Percentiles rank a stretch among this genome's conserved stretches.
These are phyloP conservation scores for Penicillium digitatum DNA, from an alignment of 2,329 filamentous ascomycete species.

Conservation along the genomic window DNA sequence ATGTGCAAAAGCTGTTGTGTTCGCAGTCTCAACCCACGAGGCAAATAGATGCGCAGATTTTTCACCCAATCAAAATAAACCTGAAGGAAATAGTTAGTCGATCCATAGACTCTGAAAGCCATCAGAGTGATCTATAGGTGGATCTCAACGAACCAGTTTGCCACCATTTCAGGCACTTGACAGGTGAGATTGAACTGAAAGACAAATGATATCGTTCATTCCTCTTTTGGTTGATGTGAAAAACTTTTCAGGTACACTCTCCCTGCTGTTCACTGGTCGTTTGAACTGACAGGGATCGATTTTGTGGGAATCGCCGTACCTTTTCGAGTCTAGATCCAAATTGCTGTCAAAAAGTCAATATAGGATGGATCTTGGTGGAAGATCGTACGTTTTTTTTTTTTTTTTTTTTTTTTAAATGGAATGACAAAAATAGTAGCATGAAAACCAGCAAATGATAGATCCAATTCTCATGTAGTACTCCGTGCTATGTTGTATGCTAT, in stretches of 20 bases:
- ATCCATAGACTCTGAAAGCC: not conserved
- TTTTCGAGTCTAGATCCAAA: not conserved
- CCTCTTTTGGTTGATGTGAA: too few relatives aligned
- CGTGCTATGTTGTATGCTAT: not conserved
- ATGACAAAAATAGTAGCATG: not conserved
- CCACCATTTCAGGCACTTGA: not conserved
- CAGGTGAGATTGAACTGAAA: not conserved
- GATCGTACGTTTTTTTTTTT: not conserved
- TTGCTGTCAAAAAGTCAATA: too few relatives aligned
- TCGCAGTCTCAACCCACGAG: not conserved
- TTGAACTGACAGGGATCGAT: not conserved
- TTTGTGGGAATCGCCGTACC: not conserved
- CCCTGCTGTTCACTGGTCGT: not conserved
- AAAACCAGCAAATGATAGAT: not conserved
- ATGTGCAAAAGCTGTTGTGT: not conserved
- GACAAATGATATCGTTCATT: not conserved
- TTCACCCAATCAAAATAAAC: not conserved
- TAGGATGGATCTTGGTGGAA: not conserved
- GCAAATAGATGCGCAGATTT: not conserved
- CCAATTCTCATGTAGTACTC: not conserved
- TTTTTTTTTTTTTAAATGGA: not conserved
- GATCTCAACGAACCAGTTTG: not conserved
- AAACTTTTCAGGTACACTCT: not conserved
- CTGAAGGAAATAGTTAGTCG: not conserved
- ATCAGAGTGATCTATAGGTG: conserved; percentile 1